phyloP scores from a whole-genome alignment of 1,139 yeast species.

The Kodamaea plutei region DNA sequence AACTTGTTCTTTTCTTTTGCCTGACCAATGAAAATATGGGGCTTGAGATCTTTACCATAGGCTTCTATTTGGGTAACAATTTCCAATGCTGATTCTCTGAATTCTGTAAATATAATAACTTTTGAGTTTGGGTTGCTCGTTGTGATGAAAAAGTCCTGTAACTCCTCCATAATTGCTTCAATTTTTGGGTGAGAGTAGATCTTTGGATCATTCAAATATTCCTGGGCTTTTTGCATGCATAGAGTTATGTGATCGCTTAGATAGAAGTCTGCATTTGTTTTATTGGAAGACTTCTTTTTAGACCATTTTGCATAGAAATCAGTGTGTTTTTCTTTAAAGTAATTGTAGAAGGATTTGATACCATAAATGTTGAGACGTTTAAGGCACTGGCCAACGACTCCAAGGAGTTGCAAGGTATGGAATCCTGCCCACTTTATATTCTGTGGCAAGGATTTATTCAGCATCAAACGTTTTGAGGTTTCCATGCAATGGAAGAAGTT shows the following conservation, averaged over 20 bases:
- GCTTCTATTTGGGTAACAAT: slow-evolving; percentile 65
- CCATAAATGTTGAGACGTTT: slow-evolving; percentile 79
- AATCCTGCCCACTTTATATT: slow-evolving; percentile 70
- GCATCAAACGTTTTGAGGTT: slow-evolving; percentile 53
- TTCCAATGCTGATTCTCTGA: slow-evolving; percentile 85
- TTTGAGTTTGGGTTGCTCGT: slow-evolving; percentile 47
- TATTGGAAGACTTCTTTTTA: slow-evolving; percentile 50
- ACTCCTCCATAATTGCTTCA: slow-evolving; percentile 53
- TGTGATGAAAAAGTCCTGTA: slow-evolving; percentile 49
- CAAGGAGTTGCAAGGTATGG: slow-evolving; percentile 57
- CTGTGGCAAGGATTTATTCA: slow-evolving; percentile 53
- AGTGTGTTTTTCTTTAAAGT: slow-evolving; percentile 52
- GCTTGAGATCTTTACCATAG: slow-evolving; percentile 39
- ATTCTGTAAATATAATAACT: slow-evolving; percentile 83
- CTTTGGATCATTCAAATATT: slow-evolving; percentile 32
- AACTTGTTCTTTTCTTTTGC: slow-evolving; percentile 55
- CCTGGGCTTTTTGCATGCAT: slow-evolving; percentile 44
- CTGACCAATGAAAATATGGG: slow-evolving; percentile 94
- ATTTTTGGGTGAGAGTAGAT: slow-evolving; percentile 76
- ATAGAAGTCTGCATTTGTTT: slow-evolving; percentile 57
- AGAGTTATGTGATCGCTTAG: slow-evolving; percentile 44
- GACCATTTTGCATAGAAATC: slow-evolving; percentile 59
- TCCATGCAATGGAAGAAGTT: slow-evolving; percentile 73
- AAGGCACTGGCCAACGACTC: slow-evolving; percentile 71
- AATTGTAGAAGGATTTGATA: slow-evolving; percentile 65